phyloP scores from a whole-genome alignment of 805 yeast species.

The Maudiozyma saulgeensis region DNA sequence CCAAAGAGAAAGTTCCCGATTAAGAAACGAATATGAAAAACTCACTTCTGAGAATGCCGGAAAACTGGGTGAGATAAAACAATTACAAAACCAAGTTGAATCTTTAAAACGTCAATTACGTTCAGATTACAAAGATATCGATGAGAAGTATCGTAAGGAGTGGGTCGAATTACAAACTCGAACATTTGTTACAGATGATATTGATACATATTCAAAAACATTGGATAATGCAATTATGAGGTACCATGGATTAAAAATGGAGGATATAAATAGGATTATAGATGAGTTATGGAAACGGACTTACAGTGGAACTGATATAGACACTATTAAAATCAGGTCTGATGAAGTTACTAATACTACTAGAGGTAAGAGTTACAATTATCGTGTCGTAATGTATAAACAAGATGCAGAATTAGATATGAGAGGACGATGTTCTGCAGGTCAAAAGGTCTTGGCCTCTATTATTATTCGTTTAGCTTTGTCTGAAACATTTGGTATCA shows the following conservation, averaged over 20 bases:
- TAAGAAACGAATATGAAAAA: conserved; percentile 41
- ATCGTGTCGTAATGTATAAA: conserved; percentile 90
- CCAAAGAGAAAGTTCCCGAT: conserved; percentile 43
- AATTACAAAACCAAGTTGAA: conserved; percentile 61
- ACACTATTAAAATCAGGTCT: conserved; percentile 75
- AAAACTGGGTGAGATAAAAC: conserved; percentile 77
- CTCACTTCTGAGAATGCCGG: conserved; percentile 62
- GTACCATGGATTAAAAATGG: conserved; percentile 85
- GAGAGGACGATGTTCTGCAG: conserved; percentile 98
- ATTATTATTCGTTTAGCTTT: conserved; percentile 84
- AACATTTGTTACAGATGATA: conserved; percentile 66
- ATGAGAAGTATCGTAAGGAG: conserved; percentile 53
- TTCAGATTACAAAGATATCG: conserved; percentile 64
- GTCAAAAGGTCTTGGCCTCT: conserved; percentile 90
- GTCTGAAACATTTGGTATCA: conserved; percentile 90
- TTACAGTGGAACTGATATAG: conserved; percentile 91
- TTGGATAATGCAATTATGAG: conserved; percentile 90
- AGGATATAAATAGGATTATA: conserved; percentile 76
- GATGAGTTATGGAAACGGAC: conserved; percentile 93
- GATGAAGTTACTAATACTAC: conserved; percentile 43
- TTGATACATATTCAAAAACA: conserved; percentile 72
- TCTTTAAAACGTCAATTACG: conserved; percentile 48
- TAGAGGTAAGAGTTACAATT: conserved; percentile 67
- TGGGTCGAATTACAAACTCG: conserved; percentile 72
- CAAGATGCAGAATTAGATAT: conserved; percentile 87